Evolutionary conservation across 352 stramenopile genomes (phyloP).

Genomic region (Phytophthora foliorum): DNA sequence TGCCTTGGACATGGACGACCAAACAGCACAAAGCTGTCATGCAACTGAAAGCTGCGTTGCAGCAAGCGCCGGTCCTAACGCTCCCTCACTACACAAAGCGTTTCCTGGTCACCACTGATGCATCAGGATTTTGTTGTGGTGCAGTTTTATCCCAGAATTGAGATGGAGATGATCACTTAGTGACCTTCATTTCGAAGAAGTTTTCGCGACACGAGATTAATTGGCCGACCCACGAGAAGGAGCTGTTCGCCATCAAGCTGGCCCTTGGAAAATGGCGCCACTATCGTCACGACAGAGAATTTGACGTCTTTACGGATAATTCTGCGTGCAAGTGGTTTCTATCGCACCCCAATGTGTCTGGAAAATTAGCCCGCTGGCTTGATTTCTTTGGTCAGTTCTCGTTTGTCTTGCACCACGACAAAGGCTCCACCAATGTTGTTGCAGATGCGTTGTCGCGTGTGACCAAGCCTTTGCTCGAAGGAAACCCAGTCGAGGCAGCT

Average conservation of each 20-base stretch:
- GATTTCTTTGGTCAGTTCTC: constrained; percentile 16
- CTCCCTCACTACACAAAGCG: constrained; percentile 30
- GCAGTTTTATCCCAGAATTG: constrained; percentile 1
- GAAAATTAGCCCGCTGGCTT: constrained; percentile 7
- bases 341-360: constrained; percentile 1
- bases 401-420: constrained; percentile 12
- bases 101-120: constrained; percentile 47
- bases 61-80: constrained; percentile 32
- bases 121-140: constrained; percentile 26
- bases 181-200: constrained; percentile 12
- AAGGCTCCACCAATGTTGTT: constrained; percentile 6
- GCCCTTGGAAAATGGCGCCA: constrained; percentile 4
- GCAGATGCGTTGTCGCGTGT: constrained; percentile 1
- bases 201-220: constrained; percentile 8
- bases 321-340: constrained; percentile 13
- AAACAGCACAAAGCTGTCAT: constrained; percentile 25
- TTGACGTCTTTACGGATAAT: constrained; percentile 23
- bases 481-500: no score
- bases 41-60: constrained; percentile 32
- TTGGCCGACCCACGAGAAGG: constrained; percentile 15
- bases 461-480: neutral
- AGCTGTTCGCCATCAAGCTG: constrained; percentile 21
- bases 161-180: neutral
- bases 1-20: constrained; percentile 21
- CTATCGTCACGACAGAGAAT: constrained; percentile 15